Evolutionary conservation across 257 asterid genomes (phyloP), one percentile per base, ranked within the genome.

Genomic region (Lantana camara): DNA sequence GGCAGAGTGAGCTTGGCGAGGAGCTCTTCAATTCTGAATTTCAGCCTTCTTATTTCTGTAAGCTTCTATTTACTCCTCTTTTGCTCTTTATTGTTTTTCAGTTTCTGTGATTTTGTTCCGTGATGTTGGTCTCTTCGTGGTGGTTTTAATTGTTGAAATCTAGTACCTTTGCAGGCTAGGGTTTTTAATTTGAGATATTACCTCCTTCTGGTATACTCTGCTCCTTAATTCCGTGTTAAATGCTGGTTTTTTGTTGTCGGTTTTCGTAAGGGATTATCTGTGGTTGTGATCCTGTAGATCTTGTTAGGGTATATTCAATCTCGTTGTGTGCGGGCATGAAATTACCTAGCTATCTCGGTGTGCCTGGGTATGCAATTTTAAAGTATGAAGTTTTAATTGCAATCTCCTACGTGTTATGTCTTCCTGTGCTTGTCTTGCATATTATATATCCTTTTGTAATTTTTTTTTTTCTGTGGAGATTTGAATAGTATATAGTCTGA

Each of bases 81-180:
- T 16, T 34, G 1, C 44, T 12, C 11, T 14, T 49, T 22, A 27
- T 47, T n/a, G 37, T 32, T 51, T 77, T 47, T 22, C 15, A 38
- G 22, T 45, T 38, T 21, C 20, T 17, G 22, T n/a, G 58, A 45
- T 60, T 72, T 57, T 16, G 41, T 22, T 68, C 32, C 4, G 32
- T 59, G 15, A 1, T 49, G 24, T 22, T 67, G 7, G 17, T 15
- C 0, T 21, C 23, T 21, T 56, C 1, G 41, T 14, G 30, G 17
- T 9, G 5, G 4, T 48, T 57, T 49, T 49, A 37, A 2, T n/a
- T 14, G 34, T 54, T 13, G 15, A 50, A n/a, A 54, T 60, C 52
- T 2, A 20, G 52, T 24, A 27, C 46, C 30, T 69, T 62, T 53
- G 29, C 30, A 17, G 53, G 73, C 68, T 86, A 79, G 95, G 88